Conservation (phyloP, 228 moss, liverwort and hornwort genomes). For the Sphagnum fallax region DNA sequence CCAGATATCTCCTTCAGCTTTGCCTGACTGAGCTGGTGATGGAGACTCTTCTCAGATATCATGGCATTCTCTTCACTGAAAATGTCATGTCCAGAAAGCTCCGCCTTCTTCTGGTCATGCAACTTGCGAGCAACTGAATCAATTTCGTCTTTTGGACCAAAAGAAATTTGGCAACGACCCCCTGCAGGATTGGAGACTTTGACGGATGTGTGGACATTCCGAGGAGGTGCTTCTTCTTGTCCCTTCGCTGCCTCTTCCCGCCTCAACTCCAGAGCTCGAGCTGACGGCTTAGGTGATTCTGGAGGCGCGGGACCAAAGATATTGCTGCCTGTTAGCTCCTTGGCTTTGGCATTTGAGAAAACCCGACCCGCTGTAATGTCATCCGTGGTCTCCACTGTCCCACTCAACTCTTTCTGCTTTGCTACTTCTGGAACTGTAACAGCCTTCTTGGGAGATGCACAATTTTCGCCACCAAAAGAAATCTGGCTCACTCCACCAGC, state of each 20-base stretch:
- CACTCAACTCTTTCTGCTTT: constrained; percentile 60
- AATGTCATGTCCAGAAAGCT: constrained; percentile 34
- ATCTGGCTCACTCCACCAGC: constrained; percentile 62
- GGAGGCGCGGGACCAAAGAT: constrained; percentile 64
- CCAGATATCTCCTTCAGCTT: constrained; percentile 93
- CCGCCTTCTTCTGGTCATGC: constrained; percentile 40
- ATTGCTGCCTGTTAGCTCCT: constrained; percentile 85
- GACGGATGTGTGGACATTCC: constrained; percentile 51
- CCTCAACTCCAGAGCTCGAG: constrained; percentile 67
- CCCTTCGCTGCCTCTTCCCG: constrained; percentile 14
- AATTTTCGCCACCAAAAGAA: constrained; percentile 58
- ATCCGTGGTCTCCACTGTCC: constrained; percentile 53
- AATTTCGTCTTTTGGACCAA: constrained; percentile 25
- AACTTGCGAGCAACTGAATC: constrained; percentile 21
- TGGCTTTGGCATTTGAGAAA: constrained; percentile 80
- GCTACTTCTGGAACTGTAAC: constrained; percentile 67
- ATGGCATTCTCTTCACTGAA: constrained; percentile 18
- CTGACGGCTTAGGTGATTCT: constrained; percentile 40
- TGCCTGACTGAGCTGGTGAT: constrained; percentile 65
- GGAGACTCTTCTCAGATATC: constrained; percentile 14
- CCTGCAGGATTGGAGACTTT: constrained; percentile 59
- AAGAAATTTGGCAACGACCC: constrained; percentile 30
- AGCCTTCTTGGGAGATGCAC: constrained; percentile 44
- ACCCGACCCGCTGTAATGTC: constrained; percentile 55
- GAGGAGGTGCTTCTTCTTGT: constrained; percentile 26